Conservation (phyloP, 257 asterid species). For the Lantana camara region DNA sequence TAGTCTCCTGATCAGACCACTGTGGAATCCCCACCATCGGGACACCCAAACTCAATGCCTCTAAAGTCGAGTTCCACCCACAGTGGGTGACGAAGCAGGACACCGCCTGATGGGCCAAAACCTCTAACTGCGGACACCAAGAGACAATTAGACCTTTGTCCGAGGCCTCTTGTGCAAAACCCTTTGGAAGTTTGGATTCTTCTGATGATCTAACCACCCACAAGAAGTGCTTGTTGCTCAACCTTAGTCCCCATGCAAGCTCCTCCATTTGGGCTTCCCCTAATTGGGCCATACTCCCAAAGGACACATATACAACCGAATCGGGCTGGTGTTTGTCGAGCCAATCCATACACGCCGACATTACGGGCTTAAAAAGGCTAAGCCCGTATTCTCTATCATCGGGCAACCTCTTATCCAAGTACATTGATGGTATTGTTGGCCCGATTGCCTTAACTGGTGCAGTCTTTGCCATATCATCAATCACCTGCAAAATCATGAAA, state of each 20-base stretch:
- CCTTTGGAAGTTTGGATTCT: slow-evolving; percentile 34
- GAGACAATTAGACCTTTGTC: slow-evolving; percentile 35
- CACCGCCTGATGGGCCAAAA: slow-evolving; percentile 31
- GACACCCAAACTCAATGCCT: slow-evolving; percentile 40
- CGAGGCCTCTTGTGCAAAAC: slow-evolving; percentile 20
- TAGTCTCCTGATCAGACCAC: slow-evolving; percentile 41
- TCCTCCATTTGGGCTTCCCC: slow-evolving; percentile 35
- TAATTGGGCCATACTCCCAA: slow-evolving; percentile 39
- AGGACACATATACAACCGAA: slow-evolving; percentile 37
- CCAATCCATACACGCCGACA: slow-evolving; percentile 37
- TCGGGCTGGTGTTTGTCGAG: slow-evolving; percentile 24
- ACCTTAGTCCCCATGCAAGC: slow-evolving; percentile 36
- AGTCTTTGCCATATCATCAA: slow-evolving; percentile 33
- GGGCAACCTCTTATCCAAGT: slow-evolving; percentile 43
- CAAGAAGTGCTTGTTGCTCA: slow-evolving; percentile 34
- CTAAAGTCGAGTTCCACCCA: slow-evolving; percentile 47
- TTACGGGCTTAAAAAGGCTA: slow-evolving; percentile 38
- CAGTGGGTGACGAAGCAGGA: slow-evolving; percentile 40
- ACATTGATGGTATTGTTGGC: slow-evolving; percentile 50
- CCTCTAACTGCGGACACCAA: slow-evolving; percentile 43
- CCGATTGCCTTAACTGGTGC: slow-evolving; percentile 44
- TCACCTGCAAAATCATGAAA: slow-evolving; percentile 28
- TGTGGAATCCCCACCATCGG: slow-evolving; percentile 44
- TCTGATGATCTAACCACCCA: slow-evolving; percentile 47
- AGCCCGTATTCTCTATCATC: slow-evolving; percentile 46